Evolutionary conservation across 805 yeast species (phyloP).

Genomic region (Maudiozyma turicensis): DNA sequence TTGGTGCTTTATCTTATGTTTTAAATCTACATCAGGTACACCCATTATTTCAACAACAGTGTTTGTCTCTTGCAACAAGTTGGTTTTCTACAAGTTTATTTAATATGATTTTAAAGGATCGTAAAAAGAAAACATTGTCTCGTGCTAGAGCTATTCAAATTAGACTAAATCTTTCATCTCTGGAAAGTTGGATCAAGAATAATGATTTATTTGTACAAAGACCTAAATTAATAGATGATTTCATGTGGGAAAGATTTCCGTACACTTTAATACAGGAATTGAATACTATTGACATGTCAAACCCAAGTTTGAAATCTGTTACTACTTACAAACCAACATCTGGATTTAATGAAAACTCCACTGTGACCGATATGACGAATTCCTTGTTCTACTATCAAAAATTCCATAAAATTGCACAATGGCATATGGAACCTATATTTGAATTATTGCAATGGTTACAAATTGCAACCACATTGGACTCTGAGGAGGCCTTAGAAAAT

Average conservation of each 20-base stretch:
- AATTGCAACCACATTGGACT: constrained; percentile 61
- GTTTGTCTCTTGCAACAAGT: constrained; percentile 66
- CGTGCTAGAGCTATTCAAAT: constrained; percentile 85
- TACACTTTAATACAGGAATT: constrained; percentile 29
- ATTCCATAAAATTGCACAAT: constrained; percentile 52
- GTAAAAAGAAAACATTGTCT: constrained; percentile 50
- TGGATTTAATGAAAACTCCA: constrained; percentile 3
- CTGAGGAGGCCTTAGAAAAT: constrained; percentile 50
- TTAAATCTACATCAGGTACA: constrained; percentile 74
- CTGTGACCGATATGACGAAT: constrained; percentile 24
- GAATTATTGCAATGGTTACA: constrained; percentile 88
- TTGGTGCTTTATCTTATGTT: constrained; percentile 83
- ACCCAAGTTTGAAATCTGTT: constrained; percentile 19
- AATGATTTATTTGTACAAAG: constrained; percentile 24
- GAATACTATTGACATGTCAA: constrained; percentile 17
- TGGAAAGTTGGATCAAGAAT: constrained; percentile 87
- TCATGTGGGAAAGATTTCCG: constrained; percentile 32
- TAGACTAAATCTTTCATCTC: constrained; percentile 69
- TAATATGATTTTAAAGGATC: constrained; percentile 58
- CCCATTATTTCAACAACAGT: constrained; percentile 66
- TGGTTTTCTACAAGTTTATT: constrained; percentile 68
- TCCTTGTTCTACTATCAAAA: constrained; percentile 55
- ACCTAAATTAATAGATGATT: constrained; percentile 30
- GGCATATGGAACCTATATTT: constrained; percentile 60
- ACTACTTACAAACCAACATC: constrained; percentile 18